Conservation (phyloP, 2,329 filamentous ascomycete species). For the Pezicula radicicola region DNA sequence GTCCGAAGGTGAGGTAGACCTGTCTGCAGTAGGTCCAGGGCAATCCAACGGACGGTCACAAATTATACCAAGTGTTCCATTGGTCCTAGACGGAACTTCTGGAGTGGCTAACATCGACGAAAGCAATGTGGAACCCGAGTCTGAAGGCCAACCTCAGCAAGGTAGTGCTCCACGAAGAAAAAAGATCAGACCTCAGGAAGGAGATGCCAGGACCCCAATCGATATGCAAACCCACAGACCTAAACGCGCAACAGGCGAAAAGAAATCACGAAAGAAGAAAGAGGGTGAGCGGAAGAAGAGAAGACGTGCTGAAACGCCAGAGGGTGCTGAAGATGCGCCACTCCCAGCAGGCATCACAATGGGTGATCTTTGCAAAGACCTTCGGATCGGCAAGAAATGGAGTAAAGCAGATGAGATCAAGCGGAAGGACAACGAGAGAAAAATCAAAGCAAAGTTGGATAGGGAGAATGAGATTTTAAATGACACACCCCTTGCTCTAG, state of each 20-base stretch:
- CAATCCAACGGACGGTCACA: slow-evolving; percentile 7
- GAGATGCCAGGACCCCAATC: slow-evolving; percentile 18
- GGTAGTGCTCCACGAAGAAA: slow-evolving; percentile 13
- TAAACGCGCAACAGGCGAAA: slow-evolving; percentile 11
- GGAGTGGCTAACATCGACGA: slow-evolving; percentile 11
- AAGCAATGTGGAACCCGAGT: slow-evolving; percentile 12
- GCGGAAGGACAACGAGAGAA: slow-evolving; percentile 55
- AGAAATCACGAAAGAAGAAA: slow-evolving; percentile 27
- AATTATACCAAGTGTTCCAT: slow-evolving; percentile 16
- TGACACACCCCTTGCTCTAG: slow-evolving; percentile 10
- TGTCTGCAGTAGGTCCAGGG: slow-evolving; percentile 8
- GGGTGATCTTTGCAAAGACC: slow-evolving; percentile 67
- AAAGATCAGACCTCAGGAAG: slow-evolving; percentile 17
- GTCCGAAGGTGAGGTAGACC: slow-evolving; percentile 2
- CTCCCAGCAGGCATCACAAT: slow-evolving; percentile 67
- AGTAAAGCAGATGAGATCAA: slow-evolving; percentile 71
- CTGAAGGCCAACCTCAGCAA: slow-evolving; percentile 12
- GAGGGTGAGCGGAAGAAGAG: slow-evolving; percentile 21
- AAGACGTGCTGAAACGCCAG: slow-evolving; percentile 45
- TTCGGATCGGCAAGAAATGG: slow-evolving; percentile 71
- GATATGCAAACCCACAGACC: slow-evolving; percentile 20
- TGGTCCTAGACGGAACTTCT: slow-evolving; percentile 25
- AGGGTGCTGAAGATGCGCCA: slow-evolving; percentile 57
- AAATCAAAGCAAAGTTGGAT: slow-evolving; percentile 22
- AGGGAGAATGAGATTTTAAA: too few species aligned